These are phyloP conservation scores for Massospora cicadina DNA, from an alignment of 371 early-diverging fungal species.

Conservation along the genomic window DNA sequence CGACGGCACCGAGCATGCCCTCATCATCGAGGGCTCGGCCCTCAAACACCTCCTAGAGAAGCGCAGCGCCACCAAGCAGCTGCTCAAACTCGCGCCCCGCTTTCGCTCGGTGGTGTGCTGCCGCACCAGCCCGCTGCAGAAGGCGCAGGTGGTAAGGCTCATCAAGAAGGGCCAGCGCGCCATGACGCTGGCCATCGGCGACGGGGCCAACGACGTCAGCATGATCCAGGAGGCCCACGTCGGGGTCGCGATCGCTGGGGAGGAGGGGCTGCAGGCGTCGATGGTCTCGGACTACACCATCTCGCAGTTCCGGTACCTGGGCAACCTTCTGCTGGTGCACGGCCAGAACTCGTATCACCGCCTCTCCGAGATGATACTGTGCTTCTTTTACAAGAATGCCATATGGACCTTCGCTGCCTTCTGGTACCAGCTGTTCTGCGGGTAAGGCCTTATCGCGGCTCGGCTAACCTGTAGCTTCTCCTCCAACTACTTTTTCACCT, in stretches of 20 bases:
- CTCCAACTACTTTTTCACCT: constrained; percentile 72
- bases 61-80: constrained; percentile 26
- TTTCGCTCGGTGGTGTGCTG: constrained; percentile 88
- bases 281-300: constrained; percentile 85
- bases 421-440: constrained; percentile 72
- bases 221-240: constrained; percentile 93
- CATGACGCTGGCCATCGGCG: constrained; percentile 86
- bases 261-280: constrained; percentile 81
- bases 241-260: constrained; percentile 84
- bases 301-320: constrained; percentile 74
- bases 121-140: constrained; percentile 89
- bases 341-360: constrained; percentile 82
- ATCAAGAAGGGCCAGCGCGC: constrained; percentile 58
- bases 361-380: constrained; percentile 72
- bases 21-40: constrained; percentile 83
- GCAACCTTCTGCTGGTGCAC: constrained; percentile 59
- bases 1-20: constrained; percentile 21
- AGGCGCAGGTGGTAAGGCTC: constrained; percentile 85
- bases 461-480: constrained; percentile 29
- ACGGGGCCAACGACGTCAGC: constrained; percentile 93
- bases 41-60: constrained; percentile 57
- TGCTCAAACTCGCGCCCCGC: constrained; percentile 57
- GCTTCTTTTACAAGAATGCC: constrained; percentile 86
- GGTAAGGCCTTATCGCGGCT: constrained; percentile 17
- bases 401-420: constrained; percentile 67